Conservation (phyloP, 768 basidiomycete genomes). For the Nidularia pulvinata region DNA sequence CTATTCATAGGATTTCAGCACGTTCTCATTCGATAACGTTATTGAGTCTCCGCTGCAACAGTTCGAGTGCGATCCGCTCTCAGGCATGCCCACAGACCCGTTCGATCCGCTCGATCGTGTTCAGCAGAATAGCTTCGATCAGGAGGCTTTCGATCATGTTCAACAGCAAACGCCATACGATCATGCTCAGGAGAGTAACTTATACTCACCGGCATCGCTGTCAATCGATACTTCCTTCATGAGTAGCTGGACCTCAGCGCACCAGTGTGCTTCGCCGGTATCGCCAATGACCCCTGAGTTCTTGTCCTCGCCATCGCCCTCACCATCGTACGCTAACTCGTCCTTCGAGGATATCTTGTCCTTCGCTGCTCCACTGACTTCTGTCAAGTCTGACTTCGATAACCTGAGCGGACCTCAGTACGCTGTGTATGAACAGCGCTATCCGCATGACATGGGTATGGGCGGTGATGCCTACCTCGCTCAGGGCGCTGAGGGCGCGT, state of each 20-base stretch:
- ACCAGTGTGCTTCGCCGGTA: conserved; percentile 34
- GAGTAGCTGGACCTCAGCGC: conserved; percentile 36
- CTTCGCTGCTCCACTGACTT: too few relatives aligned
- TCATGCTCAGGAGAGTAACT: too few relatives aligned
- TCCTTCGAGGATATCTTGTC: too few relatives aligned
- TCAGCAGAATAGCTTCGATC: too few relatives aligned
- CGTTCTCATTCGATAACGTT: conserved; percentile 35
- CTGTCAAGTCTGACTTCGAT: too few relatives aligned
- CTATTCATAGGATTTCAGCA: conserved; percentile 28
- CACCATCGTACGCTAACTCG: conserved; percentile 10
- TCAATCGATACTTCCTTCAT: conserved; percentile 33
- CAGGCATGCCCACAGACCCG: conserved; percentile 16
- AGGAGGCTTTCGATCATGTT: neutral
- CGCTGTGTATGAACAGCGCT: neutral
- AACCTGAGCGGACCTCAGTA: too few relatives aligned
- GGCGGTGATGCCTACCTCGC: conserved; percentile 10
- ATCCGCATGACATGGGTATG: conserved; percentile 10
- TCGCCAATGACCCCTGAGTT: conserved; percentile 29
- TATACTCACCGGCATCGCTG: conserved; percentile 7
- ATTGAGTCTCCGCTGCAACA: conserved; percentile 12
- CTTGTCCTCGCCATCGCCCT: conserved; percentile 37
- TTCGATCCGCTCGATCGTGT: neutral
- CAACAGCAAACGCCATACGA: too few relatives aligned
- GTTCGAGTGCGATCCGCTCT: conserved; percentile 19
- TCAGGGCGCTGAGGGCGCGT: conserved; percentile 2